Percentiles rank a stretch among this genome's conserved stretches.
Evolutionary conservation across 2,329 filamentous ascomycete genomes (phyloP).

Genomic region (Harringtonia lauricola): DNA sequence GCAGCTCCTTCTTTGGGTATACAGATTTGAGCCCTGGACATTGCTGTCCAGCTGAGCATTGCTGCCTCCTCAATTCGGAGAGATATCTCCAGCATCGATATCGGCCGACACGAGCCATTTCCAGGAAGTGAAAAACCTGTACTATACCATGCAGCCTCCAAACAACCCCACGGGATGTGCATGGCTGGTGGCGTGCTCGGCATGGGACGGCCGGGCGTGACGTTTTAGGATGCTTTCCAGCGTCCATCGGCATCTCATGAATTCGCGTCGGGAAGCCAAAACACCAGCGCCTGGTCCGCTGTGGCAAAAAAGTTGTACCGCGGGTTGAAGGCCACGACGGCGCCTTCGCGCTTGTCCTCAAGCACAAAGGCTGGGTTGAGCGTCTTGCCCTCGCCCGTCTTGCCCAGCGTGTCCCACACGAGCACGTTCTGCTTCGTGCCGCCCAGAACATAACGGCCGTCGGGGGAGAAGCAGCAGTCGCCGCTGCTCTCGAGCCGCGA

Average conservation of each 20-base stretch:
- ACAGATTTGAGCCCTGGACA: too few species aligned
- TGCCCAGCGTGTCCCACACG: constrained; percentile 71
- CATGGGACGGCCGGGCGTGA: too few species aligned
- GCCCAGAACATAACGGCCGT: constrained; percentile 79
- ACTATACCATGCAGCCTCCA: too few species aligned
- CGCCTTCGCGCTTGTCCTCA: constrained; percentile 56
- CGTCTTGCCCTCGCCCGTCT: constrained; percentile 42
- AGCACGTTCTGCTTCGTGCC: constrained; percentile 65
- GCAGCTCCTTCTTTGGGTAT: too few species aligned
- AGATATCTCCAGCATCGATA: too few species aligned
- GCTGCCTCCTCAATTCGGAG: too few species aligned
- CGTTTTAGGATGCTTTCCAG: too few species aligned
- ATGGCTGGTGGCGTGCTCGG: too few species aligned
- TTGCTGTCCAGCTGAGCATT: too few species aligned
- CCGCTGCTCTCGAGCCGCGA: constrained; percentile 47
- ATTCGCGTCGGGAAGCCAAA: constrained; percentile 65
- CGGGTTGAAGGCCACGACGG: constrained; percentile 79
- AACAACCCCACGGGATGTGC: too few species aligned
- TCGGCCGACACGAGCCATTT: too few species aligned
- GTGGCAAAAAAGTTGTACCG: constrained; percentile 85
- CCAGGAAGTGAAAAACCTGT: too few species aligned
- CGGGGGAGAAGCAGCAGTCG: constrained; percentile 81
- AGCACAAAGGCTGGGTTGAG: constrained; percentile 53
- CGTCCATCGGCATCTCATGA: constrained; percentile 18
- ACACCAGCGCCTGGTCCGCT: constrained; percentile 72